Conservation (phyloP, 768 basidiomycete species). For the Hygrocybe coccinea region DNA sequence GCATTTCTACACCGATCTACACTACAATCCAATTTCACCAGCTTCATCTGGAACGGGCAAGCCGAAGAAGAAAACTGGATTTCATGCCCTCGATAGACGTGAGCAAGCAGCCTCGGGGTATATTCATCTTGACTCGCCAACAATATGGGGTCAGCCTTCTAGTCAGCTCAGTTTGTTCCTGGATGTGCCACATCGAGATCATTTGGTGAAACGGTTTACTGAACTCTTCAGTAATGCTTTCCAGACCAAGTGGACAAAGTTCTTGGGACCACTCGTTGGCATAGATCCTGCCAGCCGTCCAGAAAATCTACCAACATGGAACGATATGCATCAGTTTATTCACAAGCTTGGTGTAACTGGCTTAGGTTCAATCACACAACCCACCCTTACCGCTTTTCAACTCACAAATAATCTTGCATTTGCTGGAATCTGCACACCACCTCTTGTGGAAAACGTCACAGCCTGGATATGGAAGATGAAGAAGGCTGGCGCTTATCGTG, state of each 20-base stretch:
- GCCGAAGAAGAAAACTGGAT: no score
- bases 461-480: background rate
- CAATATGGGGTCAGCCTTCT: no score
- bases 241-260: no score
- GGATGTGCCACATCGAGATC: no score
- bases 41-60: background rate
- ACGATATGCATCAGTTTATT: background rate
- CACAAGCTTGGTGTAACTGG: background rate
- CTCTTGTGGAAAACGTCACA: background rate
- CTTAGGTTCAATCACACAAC: background rate
- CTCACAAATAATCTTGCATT: background rate
- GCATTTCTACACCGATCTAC: background rate
- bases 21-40: background rate
- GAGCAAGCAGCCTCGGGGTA: no score
- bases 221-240: no score
- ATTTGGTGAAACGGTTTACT: no score
- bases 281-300: background rate
- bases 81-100: no score
- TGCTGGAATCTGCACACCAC: background rate
- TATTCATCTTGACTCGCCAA: no score
- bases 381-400: background rate
- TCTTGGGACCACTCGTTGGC: no score
- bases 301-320: background rate
- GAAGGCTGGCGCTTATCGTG: background rate
- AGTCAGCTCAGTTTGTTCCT: no score